Evolutionary conservation across 73 alveolate genomes (phyloP), one percentile per base, ranked within the genome.

Genomic region (Halteria grandinella): DNA sequence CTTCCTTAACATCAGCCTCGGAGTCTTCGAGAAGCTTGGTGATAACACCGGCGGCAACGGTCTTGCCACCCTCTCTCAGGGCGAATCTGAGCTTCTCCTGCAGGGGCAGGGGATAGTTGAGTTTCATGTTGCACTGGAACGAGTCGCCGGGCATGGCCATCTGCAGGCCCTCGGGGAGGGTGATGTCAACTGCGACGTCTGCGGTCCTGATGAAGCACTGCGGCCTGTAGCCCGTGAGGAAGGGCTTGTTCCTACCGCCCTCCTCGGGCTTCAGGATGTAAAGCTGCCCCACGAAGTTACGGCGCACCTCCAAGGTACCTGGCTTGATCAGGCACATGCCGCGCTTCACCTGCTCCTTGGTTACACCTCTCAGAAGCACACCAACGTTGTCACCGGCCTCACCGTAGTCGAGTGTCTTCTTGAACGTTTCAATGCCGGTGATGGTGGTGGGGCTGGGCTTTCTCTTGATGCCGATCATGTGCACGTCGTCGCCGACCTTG

Each of bases 341-440:
- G 64, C 92, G 51, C 29, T 37, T 52, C 11, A 88, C 85, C 58
- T 89, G 90, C 44, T 83, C 87, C 81, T 89, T 93, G 39, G 69
- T 71, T 44, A 88, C 66, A 36, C 95, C 97, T 75, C 93, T 76
- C 36, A 93, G 74, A 50, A 95, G 85, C 54, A 91, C 89, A 5
- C 99, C 99, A 34, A 93, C 98, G 50, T 95, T 93, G 75, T 95
- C 98, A 59, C 99, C 99, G 27, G 98, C 96, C 50, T 93, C 97
- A 31, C 96, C 99, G 24, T 55, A 70, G 48, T 95, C 97, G 37
- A 95, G 88, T 52, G 84, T 51, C 66, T 95, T 95, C 79, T 87
- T 83, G 95, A 95, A 95, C 71, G 97, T 93, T 69, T 93, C 97
- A 27, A 95, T 89, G 27, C 96, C 96, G 14, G 84, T 72, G 64